These are phyloP conservation scores for Russula dissimulans DNA, from an alignment of 768 basidiomycete species.

Conservation along the genomic window DNA sequence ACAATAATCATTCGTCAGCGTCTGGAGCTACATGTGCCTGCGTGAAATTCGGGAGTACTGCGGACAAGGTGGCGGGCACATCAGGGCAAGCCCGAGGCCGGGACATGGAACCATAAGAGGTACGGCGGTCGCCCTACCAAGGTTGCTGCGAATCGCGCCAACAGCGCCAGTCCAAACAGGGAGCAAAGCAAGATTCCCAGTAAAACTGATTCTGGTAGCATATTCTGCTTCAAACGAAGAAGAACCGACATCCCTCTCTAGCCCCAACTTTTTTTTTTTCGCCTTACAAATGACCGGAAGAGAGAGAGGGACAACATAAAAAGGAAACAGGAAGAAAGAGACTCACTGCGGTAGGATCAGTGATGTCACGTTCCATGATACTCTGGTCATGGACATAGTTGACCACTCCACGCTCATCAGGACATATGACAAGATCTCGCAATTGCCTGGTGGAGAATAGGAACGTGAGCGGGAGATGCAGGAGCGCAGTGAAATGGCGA, in stretches of 20 bases:
- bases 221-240: no score
- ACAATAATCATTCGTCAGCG: not conserved
- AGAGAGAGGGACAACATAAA: no score
- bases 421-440: slow-evolving; percentile 70
- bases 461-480: slow-evolving; percentile 3
- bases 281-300: not conserved
- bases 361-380: slow-evolving; percentile 55
- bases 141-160: no score
- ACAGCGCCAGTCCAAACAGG: no score
- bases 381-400: slow-evolving; percentile 47
- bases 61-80: not conserved
- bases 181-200: not conserved
- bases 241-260: no score
- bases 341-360: slow-evolving; percentile 39
- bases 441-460: slow-evolving; percentile 44
- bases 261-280: not conserved
- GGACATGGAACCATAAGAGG: not conserved
- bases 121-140: no score
- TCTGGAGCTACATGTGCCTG: not conserved
- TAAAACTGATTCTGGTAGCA: no score
- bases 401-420: slow-evolving; percentile 52
- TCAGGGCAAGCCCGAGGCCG: not conserved
- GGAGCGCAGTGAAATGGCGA: not conserved
- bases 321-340: not conserved
- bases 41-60: not conserved